phyloP scores from a whole-genome alignment of 352 stramenopile species.

The Phytophthora citricola region DNA sequence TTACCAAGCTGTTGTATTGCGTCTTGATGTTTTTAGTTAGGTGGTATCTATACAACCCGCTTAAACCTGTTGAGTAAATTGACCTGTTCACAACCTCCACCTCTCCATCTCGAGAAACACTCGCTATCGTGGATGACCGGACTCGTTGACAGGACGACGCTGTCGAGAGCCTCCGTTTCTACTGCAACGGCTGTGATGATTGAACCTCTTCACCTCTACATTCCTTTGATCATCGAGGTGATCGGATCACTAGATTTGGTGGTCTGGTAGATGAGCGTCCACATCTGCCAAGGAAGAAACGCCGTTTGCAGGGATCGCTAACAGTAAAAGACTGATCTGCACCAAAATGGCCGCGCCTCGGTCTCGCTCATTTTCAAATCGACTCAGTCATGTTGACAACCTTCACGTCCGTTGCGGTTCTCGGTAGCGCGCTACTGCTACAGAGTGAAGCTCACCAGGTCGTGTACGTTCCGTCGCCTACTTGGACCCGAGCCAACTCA shows the following conservation, averaged over 20 bases:
- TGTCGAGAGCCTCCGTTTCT: too few relatives aligned
- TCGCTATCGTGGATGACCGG: too few relatives aligned
- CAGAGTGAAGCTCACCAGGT: constrained; percentile 40
- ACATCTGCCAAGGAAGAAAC: constrained; percentile 18
- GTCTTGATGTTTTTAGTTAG: too few relatives aligned
- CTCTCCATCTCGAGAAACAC: too few relatives aligned
- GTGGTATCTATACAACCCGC: too few relatives aligned
- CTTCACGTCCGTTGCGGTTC: constrained; percentile 6
- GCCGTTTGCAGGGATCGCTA: not conserved
- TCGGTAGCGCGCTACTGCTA: constrained; percentile 10
- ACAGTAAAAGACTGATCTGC: constrained; percentile 13
- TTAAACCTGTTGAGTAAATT: too few relatives aligned
- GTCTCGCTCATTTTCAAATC: constrained; percentile 12
- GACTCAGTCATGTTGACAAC: constrained; percentile 18
- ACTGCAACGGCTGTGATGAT: too few relatives aligned
- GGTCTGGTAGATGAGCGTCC: constrained; percentile 3
- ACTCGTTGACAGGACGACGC: too few relatives aligned
- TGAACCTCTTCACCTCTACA: not conserved
- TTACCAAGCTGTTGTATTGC: too few relatives aligned
- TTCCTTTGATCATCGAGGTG: not conserved
- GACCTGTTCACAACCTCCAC: too few relatives aligned
- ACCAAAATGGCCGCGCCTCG: constrained; percentile 4
- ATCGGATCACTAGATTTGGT: too few relatives aligned
- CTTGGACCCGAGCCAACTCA: constrained; percentile 29
- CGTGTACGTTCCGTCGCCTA: constrained; percentile 45